Evolutionary conservation across 2,329 filamentous ascomycete genomes (phyloP).

Genomic region (Remersonia thermophila): DNA sequence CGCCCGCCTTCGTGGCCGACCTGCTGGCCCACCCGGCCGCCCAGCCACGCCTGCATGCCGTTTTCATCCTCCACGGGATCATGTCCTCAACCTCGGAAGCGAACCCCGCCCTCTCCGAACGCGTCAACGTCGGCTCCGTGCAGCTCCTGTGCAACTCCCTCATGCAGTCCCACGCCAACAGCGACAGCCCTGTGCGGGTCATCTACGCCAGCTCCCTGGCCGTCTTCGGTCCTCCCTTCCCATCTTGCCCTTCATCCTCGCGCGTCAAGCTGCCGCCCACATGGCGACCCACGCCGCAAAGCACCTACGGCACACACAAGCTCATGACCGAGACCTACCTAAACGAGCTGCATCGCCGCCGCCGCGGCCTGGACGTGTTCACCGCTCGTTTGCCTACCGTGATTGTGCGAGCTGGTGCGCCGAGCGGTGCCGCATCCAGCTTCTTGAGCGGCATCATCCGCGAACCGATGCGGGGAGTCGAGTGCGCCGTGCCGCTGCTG

Average conservation of each 20-base stretch:
- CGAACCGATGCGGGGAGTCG: constrained; percentile 44
- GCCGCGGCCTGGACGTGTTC: constrained; percentile 45
- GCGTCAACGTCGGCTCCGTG: constrained; percentile 49
- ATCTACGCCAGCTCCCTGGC: constrained; percentile 51
- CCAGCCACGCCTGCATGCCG: constrained; percentile 32
- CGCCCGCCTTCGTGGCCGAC: constrained; percentile 20
- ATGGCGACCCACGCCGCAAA: constrained; percentile 45
- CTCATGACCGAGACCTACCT: constrained; percentile 48
- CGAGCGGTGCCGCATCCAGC: constrained; percentile 48
- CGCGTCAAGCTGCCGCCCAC: constrained; percentile 33
- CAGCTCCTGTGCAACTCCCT: constrained; percentile 39
- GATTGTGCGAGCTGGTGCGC: constrained; percentile 46
- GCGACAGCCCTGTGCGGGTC: constrained; percentile 32
- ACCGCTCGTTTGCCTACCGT: constrained; percentile 49
- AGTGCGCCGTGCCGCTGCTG: constrained; percentile 39
- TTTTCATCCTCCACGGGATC: constrained; percentile 54
- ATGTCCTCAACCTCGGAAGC: constrained; percentile 54
- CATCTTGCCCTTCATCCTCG: constrained; percentile 24
- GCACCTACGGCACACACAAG: constrained; percentile 52
- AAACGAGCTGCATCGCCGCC: constrained; percentile 50
- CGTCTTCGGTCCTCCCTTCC: constrained; percentile 48
- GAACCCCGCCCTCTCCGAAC: constrained; percentile 45
- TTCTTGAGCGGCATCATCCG: constrained; percentile 54
- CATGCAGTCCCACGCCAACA: constrained; percentile 14
- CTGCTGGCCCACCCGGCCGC: constrained; percentile 30